Evolutionary conservation across 805 yeast species (phyloP), one percentile per base, ranked within the genome.

Genomic region (Hanseniaspora jakobsenii): DNA sequence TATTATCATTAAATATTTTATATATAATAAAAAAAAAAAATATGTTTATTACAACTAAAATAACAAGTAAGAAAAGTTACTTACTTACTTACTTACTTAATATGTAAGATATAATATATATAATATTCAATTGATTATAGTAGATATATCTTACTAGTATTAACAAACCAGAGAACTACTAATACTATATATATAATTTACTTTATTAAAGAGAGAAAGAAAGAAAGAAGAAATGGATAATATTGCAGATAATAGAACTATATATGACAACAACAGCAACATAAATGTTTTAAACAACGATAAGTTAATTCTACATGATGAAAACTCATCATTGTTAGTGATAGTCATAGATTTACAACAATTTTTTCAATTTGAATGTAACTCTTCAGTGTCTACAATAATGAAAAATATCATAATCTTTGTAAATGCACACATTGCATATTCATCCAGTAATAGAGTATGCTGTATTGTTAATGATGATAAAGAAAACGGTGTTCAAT

Each of bases 351-450:
- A 42, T 21, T 22, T 42, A 21, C 46, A 42, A 24, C 37, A 34
- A 23, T 30, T 42, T 16, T 10, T 42, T 2, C 35, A 28, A n/a
- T 42, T 42, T 35, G 46, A 42, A 8, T 9, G 8, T 28, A 35
- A 34, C 3, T 28, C 19, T 17, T 21, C 14, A 13, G 23, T 42
- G 2, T 35, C 46, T 7, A 34, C 37, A 9, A 42, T 42, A 6
- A 17, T 42, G 17, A 42, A 42, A 22, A 42, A 42, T 19, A 32
- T 42, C 9, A 61, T 85, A 26, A 85, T 91, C 19, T 77, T 81
- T 54, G 59, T 87, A 41, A 91, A 91, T 59, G 86, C 94, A 1
- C 98, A 91, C 59, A 59, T 91, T 37, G 78, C 97, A 0, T 67
- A 84, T 40, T 83, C 83, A 60, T 82, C 81, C 52, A 75, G 86